Conservation (phyloP, 73 alveolate genomes). For the Paraurostyla sp. region DNA sequence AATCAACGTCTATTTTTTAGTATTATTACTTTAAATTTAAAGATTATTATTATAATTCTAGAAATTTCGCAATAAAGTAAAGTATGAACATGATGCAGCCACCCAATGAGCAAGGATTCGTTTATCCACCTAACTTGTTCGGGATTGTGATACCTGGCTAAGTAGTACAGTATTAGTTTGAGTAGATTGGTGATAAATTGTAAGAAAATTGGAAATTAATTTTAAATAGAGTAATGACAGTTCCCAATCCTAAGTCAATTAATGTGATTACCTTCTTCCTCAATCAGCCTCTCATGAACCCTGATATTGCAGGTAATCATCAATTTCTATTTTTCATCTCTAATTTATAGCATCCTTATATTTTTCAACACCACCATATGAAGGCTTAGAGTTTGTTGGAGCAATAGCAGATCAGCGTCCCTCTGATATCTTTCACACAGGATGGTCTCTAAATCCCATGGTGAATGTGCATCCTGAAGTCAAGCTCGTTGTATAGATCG, state of each 20-base stretch:
- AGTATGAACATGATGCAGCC: not conserved
- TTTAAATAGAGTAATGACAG: conserved; percentile 71
- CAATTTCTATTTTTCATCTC: too few species aligned
- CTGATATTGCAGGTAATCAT: conserved; percentile 54
- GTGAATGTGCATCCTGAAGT: conserved; percentile 80
- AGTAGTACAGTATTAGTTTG: conserved; percentile 54
- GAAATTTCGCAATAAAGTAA: not conserved
- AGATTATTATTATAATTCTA: not conserved
- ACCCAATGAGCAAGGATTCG: not conserved
- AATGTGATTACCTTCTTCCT: conserved; percentile 86
- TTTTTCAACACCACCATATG: conserved; percentile 90
- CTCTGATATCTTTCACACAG: conserved; percentile 95
- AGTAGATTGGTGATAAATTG: conserved; percentile 70
- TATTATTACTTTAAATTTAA: not conserved
- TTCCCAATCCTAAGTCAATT: conserved; percentile 74
- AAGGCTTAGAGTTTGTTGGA: conserved; percentile 92
- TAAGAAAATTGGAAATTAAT: conserved; percentile 51
- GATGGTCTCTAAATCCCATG: conserved; percentile 92
- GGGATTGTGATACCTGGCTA: conserved; percentile 83
- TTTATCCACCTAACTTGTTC: conserved; percentile 34
- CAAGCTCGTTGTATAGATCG: conserved; percentile 88
- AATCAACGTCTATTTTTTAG: conserved; percentile 40
- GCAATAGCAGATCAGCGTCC: conserved; percentile 97
- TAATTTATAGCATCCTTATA: conserved; percentile 90
- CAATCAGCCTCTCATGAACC: conserved; percentile 82